Conservation (phyloP, 2,329 filamentous ascomycete genomes). For the Aspergillus unguis region DNA sequence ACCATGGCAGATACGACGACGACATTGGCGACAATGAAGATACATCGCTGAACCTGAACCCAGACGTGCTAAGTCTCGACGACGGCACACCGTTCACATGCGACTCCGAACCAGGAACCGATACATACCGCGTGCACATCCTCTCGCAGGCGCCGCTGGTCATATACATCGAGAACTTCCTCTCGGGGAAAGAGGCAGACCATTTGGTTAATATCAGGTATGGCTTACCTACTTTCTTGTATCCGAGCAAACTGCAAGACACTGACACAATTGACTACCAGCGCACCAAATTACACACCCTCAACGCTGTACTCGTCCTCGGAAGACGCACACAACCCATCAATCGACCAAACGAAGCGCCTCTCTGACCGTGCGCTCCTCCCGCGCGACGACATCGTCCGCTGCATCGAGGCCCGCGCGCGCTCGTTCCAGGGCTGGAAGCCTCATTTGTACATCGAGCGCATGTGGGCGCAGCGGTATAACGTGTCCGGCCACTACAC, state of each 20-base stretch:
- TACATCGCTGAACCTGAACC: conserved; percentile 19
- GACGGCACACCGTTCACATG: conserved; percentile 30
- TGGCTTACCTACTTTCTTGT: conserved; percentile 4
- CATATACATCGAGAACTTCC: conserved; percentile 57
- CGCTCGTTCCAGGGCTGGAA: conserved; percentile 60
- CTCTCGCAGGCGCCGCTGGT: conserved; percentile 54
- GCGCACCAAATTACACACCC: conserved; percentile 45
- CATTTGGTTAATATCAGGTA: conserved; percentile 55
- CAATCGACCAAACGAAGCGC: conserved; percentile 49
- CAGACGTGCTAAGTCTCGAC: conserved; percentile 32
- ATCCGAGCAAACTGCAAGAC: background rate
- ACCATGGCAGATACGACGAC: conserved; percentile 15
- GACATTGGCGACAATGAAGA: conserved; percentile 1
- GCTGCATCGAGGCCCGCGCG: conserved; percentile 59
- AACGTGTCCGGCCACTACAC: conserved; percentile 56
- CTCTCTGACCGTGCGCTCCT: conserved; percentile 52
- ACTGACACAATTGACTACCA: background rate
- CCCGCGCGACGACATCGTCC: conserved; percentile 48
- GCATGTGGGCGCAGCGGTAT: conserved; percentile 60
- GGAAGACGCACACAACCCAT: conserved; percentile 44
- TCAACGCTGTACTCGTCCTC: conserved; percentile 49
- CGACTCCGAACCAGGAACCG: conserved; percentile 9
- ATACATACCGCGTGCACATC: conserved; percentile 44
- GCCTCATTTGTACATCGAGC: conserved; percentile 56
- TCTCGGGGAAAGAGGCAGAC: conserved; percentile 48